phyloP scores from a whole-genome alignment of 1,139 yeast genomes.

The Diutina ranongensis region DNA sequence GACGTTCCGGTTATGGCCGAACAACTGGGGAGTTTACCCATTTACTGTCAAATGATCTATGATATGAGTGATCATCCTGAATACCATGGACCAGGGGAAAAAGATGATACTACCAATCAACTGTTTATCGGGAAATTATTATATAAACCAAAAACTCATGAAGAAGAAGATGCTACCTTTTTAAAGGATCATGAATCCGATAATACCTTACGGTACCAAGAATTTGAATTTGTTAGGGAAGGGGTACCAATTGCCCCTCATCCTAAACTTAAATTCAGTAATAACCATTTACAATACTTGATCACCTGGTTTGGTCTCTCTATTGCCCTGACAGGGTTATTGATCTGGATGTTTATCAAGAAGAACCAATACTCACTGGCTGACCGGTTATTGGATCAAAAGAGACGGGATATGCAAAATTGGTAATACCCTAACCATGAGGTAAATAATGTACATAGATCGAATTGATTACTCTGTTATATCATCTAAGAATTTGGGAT shows the following conservation, averaged over 20 bases:
- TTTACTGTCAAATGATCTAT: constrained; percentile 67
- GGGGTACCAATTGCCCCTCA: constrained; percentile 88
- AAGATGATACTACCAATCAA: constrained; percentile 7
- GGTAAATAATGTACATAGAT: not conserved
- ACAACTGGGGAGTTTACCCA: constrained; percentile 54
- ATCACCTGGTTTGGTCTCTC: constrained; percentile 93
- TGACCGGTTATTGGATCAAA: constrained; percentile 30
- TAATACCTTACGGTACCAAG: constrained; percentile 29
- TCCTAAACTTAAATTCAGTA: constrained; percentile 70
- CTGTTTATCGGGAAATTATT: constrained; percentile 13
- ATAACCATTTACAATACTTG: constrained; percentile 85
- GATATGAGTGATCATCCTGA: constrained; percentile 54
- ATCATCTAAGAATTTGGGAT: constrained; percentile 58
- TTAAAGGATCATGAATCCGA: constrained; percentile 13
- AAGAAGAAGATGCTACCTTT: not conserved
- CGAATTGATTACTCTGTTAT: not conserved
- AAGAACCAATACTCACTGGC: constrained; percentile 23
- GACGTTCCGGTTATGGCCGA: constrained; percentile 77
- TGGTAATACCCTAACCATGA: not conserved
- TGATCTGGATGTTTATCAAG: constrained; percentile 28
- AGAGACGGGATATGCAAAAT: constrained; percentile 13
- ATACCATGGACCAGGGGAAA: constrained; percentile 15
- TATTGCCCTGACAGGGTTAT: constrained; percentile 53
- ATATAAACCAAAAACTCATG: constrained; percentile 6
- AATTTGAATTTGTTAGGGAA: constrained; percentile 45